Percentiles rank a stretch among this genome's conserved stretches.
phyloP scores from a whole-genome alignment of 352 stramenopile species.

The Globisporangium cylindrosporum region DNA sequence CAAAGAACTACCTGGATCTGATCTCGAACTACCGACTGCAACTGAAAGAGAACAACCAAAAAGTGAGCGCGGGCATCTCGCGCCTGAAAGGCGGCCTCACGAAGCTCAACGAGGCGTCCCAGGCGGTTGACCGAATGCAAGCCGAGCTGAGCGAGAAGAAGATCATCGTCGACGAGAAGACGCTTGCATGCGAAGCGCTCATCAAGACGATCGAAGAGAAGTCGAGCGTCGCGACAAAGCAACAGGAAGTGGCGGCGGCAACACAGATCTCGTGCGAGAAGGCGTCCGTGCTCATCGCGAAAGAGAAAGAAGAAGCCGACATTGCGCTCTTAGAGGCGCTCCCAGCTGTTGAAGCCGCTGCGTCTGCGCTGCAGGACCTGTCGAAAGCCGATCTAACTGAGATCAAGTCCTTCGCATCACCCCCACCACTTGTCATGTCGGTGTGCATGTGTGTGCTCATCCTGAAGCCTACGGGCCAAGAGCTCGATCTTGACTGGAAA shows the following conservation, averaged over 20 bases:
- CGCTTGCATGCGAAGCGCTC: conserved; percentile 87
- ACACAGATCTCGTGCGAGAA: conserved; percentile 92
- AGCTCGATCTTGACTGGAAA: conserved; percentile 92
- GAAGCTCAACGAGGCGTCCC: conserved; percentile 93
- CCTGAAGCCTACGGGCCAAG: conserved; percentile 90
- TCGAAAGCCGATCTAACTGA: conserved; percentile 95
- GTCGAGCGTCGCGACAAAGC: conserved; percentile 88
- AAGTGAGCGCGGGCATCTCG: conserved; percentile 88
- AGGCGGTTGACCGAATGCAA: conserved; percentile 93
- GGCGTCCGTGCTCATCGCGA: conserved; percentile 87
- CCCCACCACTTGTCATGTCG: conserved; percentile 90
- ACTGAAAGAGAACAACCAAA: conserved; percentile 89
- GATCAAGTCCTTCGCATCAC: conserved; percentile 94
- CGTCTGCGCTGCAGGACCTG: conserved; percentile 90
- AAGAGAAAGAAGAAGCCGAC: conserved; percentile 93
- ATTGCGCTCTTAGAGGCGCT: conserved; percentile 91
- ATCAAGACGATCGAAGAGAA: conserved; percentile 95
- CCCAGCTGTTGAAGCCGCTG: conserved; percentile 92
- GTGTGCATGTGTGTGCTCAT: conserved; percentile 92
- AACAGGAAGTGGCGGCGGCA: conserved; percentile 87
- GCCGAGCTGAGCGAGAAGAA: conserved; percentile 94
- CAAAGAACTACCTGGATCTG: conserved; percentile 97
- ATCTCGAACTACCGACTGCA: conserved; percentile 92
- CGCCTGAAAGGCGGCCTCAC: conserved; percentile 90
- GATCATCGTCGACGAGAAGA: conserved; percentile 94